phyloP scores from a whole-genome alignment of 1,284 basidiomycete genomes.

The Athelia sp. region DNA sequence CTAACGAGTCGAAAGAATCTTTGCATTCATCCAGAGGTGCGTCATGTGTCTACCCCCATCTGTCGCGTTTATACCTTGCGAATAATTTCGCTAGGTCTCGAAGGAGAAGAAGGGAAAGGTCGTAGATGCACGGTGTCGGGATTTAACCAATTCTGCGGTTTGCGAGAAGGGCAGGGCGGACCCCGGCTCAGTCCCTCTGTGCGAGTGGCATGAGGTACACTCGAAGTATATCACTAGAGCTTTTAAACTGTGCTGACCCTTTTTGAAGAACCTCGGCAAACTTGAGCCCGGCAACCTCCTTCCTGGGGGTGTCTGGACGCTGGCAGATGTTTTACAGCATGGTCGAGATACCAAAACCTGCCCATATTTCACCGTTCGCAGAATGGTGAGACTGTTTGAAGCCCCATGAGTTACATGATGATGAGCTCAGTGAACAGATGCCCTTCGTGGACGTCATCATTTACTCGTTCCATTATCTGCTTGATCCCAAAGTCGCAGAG shows the following conservation, averaged over 20 bases:
- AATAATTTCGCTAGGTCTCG: constrained; percentile 54
- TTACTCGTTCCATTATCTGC: constrained; percentile 98
- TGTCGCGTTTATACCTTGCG: no score
- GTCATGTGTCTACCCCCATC: constrained; percentile 16
- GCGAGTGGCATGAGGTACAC: constrained; percentile 91
- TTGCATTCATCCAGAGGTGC: constrained; percentile 92
- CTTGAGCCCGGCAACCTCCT: constrained; percentile 84
- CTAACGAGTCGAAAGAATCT: constrained; percentile 96
- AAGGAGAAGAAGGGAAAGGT: constrained; percentile 98
- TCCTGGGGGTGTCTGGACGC: constrained; percentile 88
- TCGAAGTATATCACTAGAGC: not conserved
- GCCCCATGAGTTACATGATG: constrained; percentile 1
- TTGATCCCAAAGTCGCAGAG: constrained; percentile 99
- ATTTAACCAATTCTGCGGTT: constrained; percentile 84
- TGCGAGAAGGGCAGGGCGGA: constrained; percentile 85
- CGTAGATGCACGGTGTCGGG: constrained; percentile 95
- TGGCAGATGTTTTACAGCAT: constrained; percentile 90
- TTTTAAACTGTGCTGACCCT: constrained; percentile 2
- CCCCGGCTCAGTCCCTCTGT: constrained; percentile 90
- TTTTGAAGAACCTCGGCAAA: constrained; percentile 63
- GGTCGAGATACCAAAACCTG: constrained; percentile 86
- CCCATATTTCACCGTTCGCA: constrained; percentile 94
- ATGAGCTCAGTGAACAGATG: constrained; percentile 55
- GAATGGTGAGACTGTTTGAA: constrained; percentile 68
- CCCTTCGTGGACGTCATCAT: constrained; percentile 95